Conservation (phyloP, 805 yeast genomes). For the Wickerhamiella slavikovae region DNA sequence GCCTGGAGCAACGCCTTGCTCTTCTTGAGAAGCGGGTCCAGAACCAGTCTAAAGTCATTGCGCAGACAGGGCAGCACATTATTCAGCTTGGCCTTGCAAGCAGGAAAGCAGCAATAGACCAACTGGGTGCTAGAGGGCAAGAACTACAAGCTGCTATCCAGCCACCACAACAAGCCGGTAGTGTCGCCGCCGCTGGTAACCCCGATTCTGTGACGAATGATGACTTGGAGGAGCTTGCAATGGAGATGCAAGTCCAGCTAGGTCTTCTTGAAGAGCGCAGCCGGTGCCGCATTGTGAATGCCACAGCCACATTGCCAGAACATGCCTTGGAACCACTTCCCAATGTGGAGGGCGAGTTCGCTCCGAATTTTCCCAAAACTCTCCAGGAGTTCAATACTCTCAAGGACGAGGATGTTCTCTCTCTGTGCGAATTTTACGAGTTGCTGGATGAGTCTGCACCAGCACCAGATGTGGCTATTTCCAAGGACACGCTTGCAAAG, state of each 20-base stretch:
- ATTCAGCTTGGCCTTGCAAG: constrained; percentile 38
- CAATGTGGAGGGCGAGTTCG: constrained; percentile 56
- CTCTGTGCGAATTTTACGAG: constrained; percentile 55
- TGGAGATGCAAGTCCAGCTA: constrained; percentile 76
- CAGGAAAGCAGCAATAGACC: constrained; percentile 8
- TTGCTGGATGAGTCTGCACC: constrained; percentile 40
- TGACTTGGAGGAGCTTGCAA: constrained; percentile 70
- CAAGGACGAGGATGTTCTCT: constrained; percentile 25
- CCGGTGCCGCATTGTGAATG: constrained; percentile 47
- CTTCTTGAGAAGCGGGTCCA: constrained; percentile 24
- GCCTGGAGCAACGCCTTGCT: not conserved
- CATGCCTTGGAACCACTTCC: constrained; percentile 44
- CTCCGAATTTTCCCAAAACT: constrained; percentile 37
- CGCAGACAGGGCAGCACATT: constrained; percentile 64
- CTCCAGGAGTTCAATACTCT: constrained; percentile 31
- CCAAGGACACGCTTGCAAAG: too few species aligned
- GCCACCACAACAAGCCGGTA: constrained; percentile 6
- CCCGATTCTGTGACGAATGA: constrained; percentile 39
- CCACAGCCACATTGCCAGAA: constrained; percentile 24
- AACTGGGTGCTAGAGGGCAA: too few species aligned
- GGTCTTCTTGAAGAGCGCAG: constrained; percentile 56
- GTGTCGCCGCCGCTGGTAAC: constrained; percentile 2
- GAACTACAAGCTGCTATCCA: constrained; percentile 14
- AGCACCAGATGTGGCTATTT: too few species aligned
- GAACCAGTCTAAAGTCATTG: constrained; percentile 44